Conservation (phyloP, 1,139 yeast genomes). For the Yamadazyma pseudoaaseri region DNA sequence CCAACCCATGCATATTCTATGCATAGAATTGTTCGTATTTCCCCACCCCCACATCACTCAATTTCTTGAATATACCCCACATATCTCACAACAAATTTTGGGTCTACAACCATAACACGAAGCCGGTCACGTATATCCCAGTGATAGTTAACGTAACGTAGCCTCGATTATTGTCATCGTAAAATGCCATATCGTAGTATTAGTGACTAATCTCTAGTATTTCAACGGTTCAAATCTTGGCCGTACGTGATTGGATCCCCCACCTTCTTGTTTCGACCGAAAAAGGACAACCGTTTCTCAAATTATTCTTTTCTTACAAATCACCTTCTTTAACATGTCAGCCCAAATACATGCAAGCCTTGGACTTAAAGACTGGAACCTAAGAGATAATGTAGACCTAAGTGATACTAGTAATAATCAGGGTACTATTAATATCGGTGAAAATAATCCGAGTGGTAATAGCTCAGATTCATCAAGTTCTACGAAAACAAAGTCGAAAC, state of each 20-base stretch:
- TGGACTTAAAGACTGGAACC: slow-evolving; percentile 2
- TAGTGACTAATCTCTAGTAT: too few species aligned
- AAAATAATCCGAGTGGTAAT: background rate
- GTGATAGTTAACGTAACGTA: too few species aligned
- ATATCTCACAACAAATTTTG: too few species aligned
- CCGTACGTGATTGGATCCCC: slow-evolving; percentile 1
- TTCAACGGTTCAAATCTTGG: too few species aligned
- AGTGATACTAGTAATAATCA: background rate
- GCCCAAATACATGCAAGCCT: slow-evolving; percentile 2
- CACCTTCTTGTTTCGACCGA: slow-evolving; percentile 1
- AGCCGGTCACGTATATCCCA: too few species aligned
- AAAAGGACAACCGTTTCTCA: background rate
- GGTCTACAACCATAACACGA: too few species aligned
- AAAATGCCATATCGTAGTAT: too few species aligned
- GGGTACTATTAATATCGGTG: background rate
- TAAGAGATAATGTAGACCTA: slow-evolving; percentile 1
- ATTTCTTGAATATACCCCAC: too few species aligned
- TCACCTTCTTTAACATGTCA: slow-evolving; percentile 3
- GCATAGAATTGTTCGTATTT: too few species aligned
- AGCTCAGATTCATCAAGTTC: background rate
- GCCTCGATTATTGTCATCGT: too few species aligned
- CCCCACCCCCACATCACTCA: too few species aligned
- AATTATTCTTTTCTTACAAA: background rate
- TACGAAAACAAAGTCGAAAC: background rate
- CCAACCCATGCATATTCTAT: too few species aligned